These are phyloP conservation scores for Dactylorhiza incarnata DNA, from an alignment of 106 monocot genomes.

Conservation along the genomic window DNA sequence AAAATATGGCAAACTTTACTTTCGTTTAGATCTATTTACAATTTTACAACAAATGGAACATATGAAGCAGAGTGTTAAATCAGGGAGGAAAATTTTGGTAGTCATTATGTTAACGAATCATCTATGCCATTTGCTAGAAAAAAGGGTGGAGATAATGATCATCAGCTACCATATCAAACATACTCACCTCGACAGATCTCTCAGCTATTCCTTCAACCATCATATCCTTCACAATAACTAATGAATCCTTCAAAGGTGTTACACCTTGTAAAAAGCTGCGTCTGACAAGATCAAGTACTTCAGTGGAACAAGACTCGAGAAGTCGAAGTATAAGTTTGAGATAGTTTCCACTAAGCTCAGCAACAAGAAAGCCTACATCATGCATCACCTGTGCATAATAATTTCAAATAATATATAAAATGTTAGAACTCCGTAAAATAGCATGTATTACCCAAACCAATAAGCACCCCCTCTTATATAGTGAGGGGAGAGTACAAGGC, in stretches of 20 bases:
- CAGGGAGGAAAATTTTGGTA: background rate
- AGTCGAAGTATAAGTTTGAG: conserved; percentile 40
- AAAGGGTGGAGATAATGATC: background rate
- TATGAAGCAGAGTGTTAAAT: background rate
- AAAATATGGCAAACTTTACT: background rate
- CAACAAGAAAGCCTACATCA: conserved; percentile 51
- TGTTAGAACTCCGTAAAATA: no score
- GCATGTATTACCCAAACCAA: no score
- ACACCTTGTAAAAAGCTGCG: conserved; percentile 63
- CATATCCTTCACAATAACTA: conserved; percentile 52
- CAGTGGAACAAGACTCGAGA: conserved; percentile 57
- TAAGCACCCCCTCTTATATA: no score
- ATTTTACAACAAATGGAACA: background rate
- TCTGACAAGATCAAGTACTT: conserved; percentile 59
- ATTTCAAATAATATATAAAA: background rate
- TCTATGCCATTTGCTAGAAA: background rate
- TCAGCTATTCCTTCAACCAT: conserved; percentile 71
- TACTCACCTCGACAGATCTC: conserved; percentile 75
- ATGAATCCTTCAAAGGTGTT: conserved; percentile 36
- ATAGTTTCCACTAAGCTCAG: conserved; percentile 49
- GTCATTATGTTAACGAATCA: background rate
- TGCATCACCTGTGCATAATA: conserved; percentile 67
- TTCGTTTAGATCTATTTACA: background rate
- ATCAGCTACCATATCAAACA: background rate
- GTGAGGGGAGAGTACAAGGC: no score